A percentile compares a stretch with the other conserved stretches of the same genome.
These are phyloP conservation scores for Pleurotus tuber-regium DNA, from an alignment of 768 basidiomycete genomes.

Conservation along the genomic window DNA sequence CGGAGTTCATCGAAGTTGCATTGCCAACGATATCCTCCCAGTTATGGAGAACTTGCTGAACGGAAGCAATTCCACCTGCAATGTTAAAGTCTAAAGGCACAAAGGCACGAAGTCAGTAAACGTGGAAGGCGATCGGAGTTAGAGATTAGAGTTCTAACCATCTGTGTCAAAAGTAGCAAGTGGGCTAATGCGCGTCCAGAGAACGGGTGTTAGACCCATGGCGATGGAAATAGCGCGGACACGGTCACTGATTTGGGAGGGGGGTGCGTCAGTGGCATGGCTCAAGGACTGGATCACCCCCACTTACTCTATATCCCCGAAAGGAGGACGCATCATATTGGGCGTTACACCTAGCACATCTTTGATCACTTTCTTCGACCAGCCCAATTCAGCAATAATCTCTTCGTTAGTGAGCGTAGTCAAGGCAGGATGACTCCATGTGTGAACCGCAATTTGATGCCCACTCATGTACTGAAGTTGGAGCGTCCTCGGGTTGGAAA, in stretches of 20 bases:
- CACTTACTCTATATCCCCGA: conserved; percentile 71
- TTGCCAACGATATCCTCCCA: conserved; percentile 74
- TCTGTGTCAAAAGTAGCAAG: conserved; percentile 68
- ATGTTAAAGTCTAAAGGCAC: conserved; percentile 70
- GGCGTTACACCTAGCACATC: conserved; percentile 80
- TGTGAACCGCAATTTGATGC: conserved; percentile 74
- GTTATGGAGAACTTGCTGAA: conserved; percentile 60
- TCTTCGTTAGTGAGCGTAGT: conserved; percentile 77
- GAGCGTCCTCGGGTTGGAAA: conserved; percentile 66
- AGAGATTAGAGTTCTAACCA: conserved; percentile 32
- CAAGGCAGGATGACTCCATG: conserved; percentile 70
- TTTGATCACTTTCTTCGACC: conserved; percentile 82
- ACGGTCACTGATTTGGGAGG: conserved; percentile 56
- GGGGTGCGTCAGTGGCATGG: neutral
- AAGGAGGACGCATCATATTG: conserved; percentile 79
- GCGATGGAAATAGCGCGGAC: conserved; percentile 81
- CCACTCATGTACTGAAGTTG: conserved; percentile 74
- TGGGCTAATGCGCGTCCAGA: conserved; percentile 75
- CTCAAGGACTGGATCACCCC: neutral
- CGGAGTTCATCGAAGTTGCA: conserved; percentile 54
- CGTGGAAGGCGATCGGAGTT: too few species aligned
- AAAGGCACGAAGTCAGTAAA: conserved; percentile 11
- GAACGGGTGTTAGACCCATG: conserved; percentile 80
- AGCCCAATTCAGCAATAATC: conserved; percentile 86
- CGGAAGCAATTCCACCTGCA: conserved; percentile 55